phyloP scores from a whole-genome alignment of 768 basidiomycete genomes.

The Hericium rajendrae region DNA sequence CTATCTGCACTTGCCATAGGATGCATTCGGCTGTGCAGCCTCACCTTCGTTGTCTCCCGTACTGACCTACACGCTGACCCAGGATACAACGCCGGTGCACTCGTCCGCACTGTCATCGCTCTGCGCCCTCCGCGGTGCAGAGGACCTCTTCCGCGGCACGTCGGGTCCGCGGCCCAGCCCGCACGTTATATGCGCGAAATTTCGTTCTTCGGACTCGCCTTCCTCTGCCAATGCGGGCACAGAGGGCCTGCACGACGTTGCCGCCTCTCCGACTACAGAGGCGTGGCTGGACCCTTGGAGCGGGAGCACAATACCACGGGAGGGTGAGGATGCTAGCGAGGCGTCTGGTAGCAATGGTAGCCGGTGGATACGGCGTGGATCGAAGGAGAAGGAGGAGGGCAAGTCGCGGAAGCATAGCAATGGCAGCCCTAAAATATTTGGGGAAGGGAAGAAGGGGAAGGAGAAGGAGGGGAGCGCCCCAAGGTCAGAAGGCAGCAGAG shows the following conservation, averaged over 20 bases:
- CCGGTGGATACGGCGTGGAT: slow-evolving; percentile 7
- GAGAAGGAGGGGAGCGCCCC: slow-evolving; percentile 1
- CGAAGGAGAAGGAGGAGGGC: slow-evolving; percentile 8
- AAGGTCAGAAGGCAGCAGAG: not conserved
- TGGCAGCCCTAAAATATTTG: not conserved
- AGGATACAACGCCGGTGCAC: slow-evolving; percentile 12
- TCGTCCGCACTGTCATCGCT: slow-evolving; percentile 10
- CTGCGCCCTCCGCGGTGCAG: slow-evolving; percentile 8
- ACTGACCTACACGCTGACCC: not conserved
- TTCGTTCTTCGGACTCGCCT: not conserved
- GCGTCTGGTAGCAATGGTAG: not conserved
- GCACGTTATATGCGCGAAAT: slow-evolving; percentile 13
- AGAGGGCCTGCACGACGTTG: not conserved
- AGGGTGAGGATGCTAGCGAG: not conserved
- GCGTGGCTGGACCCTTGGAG: slow-evolving; percentile 12
- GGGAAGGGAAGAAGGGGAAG: not conserved
- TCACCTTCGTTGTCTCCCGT: not conserved
- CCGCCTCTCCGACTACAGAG: slow-evolving; percentile 1
- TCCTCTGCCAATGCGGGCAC: not conserved
- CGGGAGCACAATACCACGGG: slow-evolving; percentile 6
- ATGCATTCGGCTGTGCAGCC: not conserved
- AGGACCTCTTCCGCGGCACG: slow-evolving; percentile 5
- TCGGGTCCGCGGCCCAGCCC: slow-evolving; percentile 2
- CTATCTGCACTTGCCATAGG: not conserved
- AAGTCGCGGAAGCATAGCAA: not conserved